These are phyloP conservation scores for Salix purpurea DNA, from an alignment of 345 rosid genomes.

Conservation along the genomic window DNA sequence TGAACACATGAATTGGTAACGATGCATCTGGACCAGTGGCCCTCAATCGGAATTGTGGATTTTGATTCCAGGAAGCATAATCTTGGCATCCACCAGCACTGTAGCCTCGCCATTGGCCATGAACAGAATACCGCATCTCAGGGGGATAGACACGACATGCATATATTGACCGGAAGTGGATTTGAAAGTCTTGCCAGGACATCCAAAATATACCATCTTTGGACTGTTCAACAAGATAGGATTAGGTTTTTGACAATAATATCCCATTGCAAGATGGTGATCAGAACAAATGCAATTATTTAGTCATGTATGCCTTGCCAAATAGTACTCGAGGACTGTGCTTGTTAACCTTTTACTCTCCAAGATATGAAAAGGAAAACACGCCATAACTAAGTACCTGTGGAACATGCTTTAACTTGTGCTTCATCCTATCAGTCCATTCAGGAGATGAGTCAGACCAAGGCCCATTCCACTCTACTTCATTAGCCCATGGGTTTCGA, in stretches of 20 bases:
- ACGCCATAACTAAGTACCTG: slow-evolving; percentile 46
- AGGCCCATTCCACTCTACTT: slow-evolving; percentile 99
- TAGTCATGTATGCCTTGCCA: neutral
- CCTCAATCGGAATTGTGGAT: slow-evolving; percentile 92
- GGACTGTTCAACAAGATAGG: slow-evolving; percentile 57
- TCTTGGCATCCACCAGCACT: slow-evolving; percentile 99
- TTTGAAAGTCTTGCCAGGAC: slow-evolving; percentile 99
- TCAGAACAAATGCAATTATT: slow-evolving; percentile 4
- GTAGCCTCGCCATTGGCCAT: slow-evolving; percentile 92
- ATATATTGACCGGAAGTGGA: slow-evolving; percentile 97
- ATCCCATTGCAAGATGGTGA: neutral
- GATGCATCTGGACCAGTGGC: slow-evolving; percentile 91
- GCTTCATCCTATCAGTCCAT: slow-evolving; percentile 97
- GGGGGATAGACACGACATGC: slow-evolving; percentile 95
- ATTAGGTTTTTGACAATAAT: slow-evolving; percentile 2
- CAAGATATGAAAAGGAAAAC: slow-evolving; percentile 1
- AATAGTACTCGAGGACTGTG: neutral
- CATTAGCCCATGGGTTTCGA: slow-evolving; percentile 99
- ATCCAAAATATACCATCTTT: slow-evolving; percentile 99
- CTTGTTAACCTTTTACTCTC: neutral
- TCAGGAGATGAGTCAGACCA: slow-evolving; percentile 97
- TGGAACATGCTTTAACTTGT: slow-evolving; percentile 86
- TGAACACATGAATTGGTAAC: slow-evolving; percentile 82
- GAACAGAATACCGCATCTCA: slow-evolving; percentile 97
- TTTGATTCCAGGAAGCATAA: slow-evolving; percentile 96